These are phyloP conservation scores for Globisporangium emineosum DNA, from an alignment of 352 stramenopile species.

Conservation along the genomic window DNA sequence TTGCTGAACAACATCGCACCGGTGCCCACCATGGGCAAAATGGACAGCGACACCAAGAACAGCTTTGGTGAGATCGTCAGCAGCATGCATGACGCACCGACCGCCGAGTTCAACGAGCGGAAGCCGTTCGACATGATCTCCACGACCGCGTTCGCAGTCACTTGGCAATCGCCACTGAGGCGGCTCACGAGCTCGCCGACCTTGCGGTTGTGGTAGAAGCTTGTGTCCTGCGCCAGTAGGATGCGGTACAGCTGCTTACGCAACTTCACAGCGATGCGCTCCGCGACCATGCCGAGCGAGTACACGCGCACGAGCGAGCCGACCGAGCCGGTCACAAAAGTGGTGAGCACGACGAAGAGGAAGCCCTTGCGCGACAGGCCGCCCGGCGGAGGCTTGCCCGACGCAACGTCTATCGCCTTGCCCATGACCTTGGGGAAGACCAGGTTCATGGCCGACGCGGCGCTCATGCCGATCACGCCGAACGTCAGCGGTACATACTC, in stretches of 20 bases:
- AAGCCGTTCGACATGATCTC: conserved; percentile 86
- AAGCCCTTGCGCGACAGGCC: conserved; percentile 84
- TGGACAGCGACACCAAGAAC: conserved; percentile 84
- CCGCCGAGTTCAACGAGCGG: conserved; percentile 84
- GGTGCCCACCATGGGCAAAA: conserved; percentile 73
- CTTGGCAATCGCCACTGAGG: conserved; percentile 84
- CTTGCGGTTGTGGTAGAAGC: conserved; percentile 81
- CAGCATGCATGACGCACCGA: conserved; percentile 88
- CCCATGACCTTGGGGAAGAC: conserved; percentile 88
- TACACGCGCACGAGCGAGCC: conserved; percentile 88
- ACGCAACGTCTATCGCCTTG: conserved; percentile 84
- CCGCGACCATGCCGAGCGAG: conserved; percentile 85
- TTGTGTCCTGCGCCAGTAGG: conserved; percentile 77
- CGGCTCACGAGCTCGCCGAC: conserved; percentile 86
- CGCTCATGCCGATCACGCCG: conserved; percentile 76
- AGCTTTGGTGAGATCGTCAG: conserved; percentile 88
- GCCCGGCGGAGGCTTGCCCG: conserved; percentile 62
- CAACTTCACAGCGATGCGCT: conserved; percentile 80
- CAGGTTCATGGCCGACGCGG: conserved; percentile 87
- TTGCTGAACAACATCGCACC: conserved; percentile 85
- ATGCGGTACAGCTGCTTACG: conserved; percentile 71
- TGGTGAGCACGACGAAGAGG: conserved; percentile 77
- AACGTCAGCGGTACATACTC: conserved; percentile 63
- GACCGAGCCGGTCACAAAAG: conserved; percentile 81
- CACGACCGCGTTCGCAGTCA: conserved; percentile 87